phyloP scores from a whole-genome alignment of 2,329 filamentous ascomycete species.

The Trichoderma sp. region DNA sequence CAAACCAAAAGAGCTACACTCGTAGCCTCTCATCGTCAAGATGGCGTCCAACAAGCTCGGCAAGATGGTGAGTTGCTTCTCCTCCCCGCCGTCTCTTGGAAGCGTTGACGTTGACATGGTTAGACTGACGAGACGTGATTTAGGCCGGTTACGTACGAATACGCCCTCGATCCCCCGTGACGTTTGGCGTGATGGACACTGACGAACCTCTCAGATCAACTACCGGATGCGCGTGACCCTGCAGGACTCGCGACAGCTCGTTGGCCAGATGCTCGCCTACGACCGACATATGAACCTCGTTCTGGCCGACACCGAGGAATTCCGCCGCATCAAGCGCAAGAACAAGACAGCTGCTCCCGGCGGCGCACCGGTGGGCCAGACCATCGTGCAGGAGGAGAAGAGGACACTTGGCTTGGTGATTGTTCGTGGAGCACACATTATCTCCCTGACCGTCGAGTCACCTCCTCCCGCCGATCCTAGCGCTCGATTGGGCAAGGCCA shows the following conservation, averaged over 20 bases:
- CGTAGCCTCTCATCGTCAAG: slow-evolving; percentile 15
- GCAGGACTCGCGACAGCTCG: slow-evolving; percentile 93
- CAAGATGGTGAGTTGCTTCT: slow-evolving; percentile 76
- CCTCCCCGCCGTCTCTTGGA: slow-evolving; percentile 34
- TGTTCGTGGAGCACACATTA: slow-evolving; percentile 88
- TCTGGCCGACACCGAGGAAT: slow-evolving; percentile 97
- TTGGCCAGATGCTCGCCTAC: slow-evolving; percentile 96
- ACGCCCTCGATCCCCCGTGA: slow-evolving; percentile 31
- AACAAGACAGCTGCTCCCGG: slow-evolving; percentile 67
- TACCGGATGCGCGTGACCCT: slow-evolving; percentile 98
- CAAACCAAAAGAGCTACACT: slow-evolving; percentile 15
- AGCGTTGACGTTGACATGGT: slow-evolving; percentile 56
- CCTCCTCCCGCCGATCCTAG: slow-evolving; percentile 93
- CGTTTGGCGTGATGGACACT: slow-evolving; percentile 15
- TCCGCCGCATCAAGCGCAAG: slow-evolving; percentile 84
- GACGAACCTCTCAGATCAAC: slow-evolving; percentile 70
- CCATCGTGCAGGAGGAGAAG: slow-evolving; percentile 92
- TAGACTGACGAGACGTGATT: slow-evolving; percentile 47
- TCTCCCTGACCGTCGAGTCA: slow-evolving; percentile 92
- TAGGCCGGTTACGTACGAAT: slow-evolving; percentile 70
- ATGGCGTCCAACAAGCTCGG: slow-evolving; percentile 74
- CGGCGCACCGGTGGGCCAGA: slow-evolving; percentile 57
- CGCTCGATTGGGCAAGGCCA: slow-evolving; percentile 77
- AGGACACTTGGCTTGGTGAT: slow-evolving; percentile 94
- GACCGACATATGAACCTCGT: slow-evolving; percentile 99